Conservation (phyloP, 495 filamentous ascomycete genomes). For the Apodospora peruviana region DNA sequence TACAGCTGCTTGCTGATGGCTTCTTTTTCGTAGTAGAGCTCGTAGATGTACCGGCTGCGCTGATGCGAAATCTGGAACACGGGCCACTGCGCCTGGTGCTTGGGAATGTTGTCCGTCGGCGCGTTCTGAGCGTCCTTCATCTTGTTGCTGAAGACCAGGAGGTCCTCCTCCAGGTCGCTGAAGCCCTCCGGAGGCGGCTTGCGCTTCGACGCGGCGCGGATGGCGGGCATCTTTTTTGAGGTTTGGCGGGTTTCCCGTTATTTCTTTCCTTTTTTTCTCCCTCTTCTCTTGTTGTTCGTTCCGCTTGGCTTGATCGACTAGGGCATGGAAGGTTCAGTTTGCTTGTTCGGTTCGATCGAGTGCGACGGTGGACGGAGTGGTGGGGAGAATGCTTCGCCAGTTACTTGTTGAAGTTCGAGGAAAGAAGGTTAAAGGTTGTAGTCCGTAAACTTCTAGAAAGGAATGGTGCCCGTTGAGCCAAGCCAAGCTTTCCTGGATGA, state of each 20-base stretch:
- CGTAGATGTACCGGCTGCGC: slow-evolving; percentile 88
- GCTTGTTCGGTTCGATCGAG: not conserved
- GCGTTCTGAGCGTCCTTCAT: slow-evolving; percentile 96
- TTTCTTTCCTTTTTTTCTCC: slow-evolving; percentile 2
- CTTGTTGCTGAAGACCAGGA: slow-evolving; percentile 92
- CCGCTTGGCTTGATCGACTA: not conserved
- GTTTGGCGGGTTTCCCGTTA: not conserved
- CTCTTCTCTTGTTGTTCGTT: slow-evolving; percentile 5
- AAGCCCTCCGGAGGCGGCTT: slow-evolving; percentile 95
- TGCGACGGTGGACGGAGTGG: too few relatives aligned
- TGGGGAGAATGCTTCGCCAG: too few relatives aligned
- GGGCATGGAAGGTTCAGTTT: too few relatives aligned
- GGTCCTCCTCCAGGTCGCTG: slow-evolving; percentile 92
- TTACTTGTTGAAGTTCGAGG: not conserved
- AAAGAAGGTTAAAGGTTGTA: not conserved
- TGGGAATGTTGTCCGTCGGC: slow-evolving; percentile 47
- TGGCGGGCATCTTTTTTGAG: slow-evolving; percentile 67
- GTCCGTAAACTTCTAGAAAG: too few relatives aligned
- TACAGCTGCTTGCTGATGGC: slow-evolving; percentile 88
- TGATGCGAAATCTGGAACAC: slow-evolving; percentile 98
- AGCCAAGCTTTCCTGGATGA: not conserved
- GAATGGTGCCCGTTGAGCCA: not conserved
- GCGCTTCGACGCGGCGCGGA: slow-evolving; percentile 68
- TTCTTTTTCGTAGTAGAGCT: slow-evolving; percentile 96
- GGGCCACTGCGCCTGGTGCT: slow-evolving; percentile 88